Evolutionary conservation across 345 rosid genomes (phyloP).

Genomic region (Erucastrum elatum): DNA sequence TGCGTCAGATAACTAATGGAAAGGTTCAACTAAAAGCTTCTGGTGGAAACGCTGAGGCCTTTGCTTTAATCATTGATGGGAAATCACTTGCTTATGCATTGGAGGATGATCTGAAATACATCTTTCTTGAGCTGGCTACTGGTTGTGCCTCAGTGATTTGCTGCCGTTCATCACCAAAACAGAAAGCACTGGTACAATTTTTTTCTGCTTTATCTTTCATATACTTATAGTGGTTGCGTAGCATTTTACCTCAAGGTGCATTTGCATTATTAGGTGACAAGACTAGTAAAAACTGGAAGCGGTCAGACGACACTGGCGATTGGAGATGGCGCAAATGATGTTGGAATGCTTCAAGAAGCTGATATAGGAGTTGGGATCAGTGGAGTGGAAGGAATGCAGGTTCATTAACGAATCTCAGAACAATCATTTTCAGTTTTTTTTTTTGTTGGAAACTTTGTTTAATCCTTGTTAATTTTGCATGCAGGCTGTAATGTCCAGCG

Average conservation of each 20-base stretch:
- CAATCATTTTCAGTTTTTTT: slow-evolving; percentile 12
- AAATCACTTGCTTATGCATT: slow-evolving; percentile 92
- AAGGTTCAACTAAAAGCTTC: slow-evolving; percentile 53
- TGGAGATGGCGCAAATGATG: slow-evolving; percentile 99
- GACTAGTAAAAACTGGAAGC: slow-evolving; percentile 81
- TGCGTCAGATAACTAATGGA: slow-evolving; percentile 63
- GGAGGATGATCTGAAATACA: slow-evolving; percentile 66
- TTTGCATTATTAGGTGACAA: slow-evolving; percentile 64
- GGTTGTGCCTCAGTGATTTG: slow-evolving; percentile 96
- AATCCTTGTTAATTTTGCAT: slow-evolving; percentile 32
- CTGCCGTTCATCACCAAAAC: slow-evolving; percentile 97
- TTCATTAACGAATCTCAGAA: slow-evolving; percentile 24
- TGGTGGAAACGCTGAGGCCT: slow-evolving; percentile 54
- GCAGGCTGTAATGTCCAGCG: slow-evolving; percentile 98
- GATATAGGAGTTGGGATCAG: slow-evolving; percentile 96
- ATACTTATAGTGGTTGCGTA: slow-evolving; percentile 6
- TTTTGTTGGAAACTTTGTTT: neutral
- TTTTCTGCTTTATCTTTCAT: slow-evolving; percentile 17
- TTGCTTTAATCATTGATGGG: slow-evolving; percentile 93
- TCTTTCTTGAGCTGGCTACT: slow-evolving; percentile 77
- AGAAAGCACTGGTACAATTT: slow-evolving; percentile 84
- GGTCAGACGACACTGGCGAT: slow-evolving; percentile 83
- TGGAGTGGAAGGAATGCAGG: slow-evolving; percentile 99
- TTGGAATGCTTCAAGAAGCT: slow-evolving; percentile 99
- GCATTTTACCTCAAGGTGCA: slow-evolving; percentile 15